Evolutionary conservation across 768 basidiomycete genomes (phyloP), one percentile per base, ranked within the genome.

Genomic region (Pleurotus tuber-regium): DNA sequence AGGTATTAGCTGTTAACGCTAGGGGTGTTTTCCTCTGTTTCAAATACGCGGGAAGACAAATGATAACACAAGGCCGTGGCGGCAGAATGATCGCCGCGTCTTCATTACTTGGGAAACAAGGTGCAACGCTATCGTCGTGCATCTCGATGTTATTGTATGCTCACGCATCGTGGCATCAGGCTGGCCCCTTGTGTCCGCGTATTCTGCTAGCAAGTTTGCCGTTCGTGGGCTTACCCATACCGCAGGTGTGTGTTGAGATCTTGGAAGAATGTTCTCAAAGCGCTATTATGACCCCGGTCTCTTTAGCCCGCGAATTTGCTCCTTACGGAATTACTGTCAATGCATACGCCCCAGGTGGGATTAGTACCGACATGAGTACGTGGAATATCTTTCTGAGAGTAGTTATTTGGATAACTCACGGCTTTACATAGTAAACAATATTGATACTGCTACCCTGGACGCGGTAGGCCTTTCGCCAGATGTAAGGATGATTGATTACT

Each of bases 141-240:
- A n/a, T n/a, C 10, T 24, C 10, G 31, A 35, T 38, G 18, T n/a
- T n/a, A n/a, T n/a, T n/a, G n/a, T n/a, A 23, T 16, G 4, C 14
- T 21, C 31, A 21, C 2, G 21, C 46, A 8, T n/a, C 18, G 9
- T 21, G n/a, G n/a, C 10, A 35, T 36, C 58, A 59, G 57, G 8
- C 21, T 38, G 18, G 49, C 42, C 4, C 2, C 40, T 36, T 6
- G 26, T 59, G n/a, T 36, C 53, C 14, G 55, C 64, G 4, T 78
- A 77, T 51, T 59, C 56, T 33, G 58, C 66, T 0, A 69, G 68
- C 2, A 77, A 78, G 57, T 75, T 75, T 54, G 74, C 73, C 2
- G 42, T 78, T 0, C 62, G 73, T 21, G 73, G 70, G 11, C 55
- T 77, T 23, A 76, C 77, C 1, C 73, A 75, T 52, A 58, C 58